Base-by-base conservation (phyloP, 2,329 filamentous ascomycete species). In the Trichoderma semiorbis region DNA sequence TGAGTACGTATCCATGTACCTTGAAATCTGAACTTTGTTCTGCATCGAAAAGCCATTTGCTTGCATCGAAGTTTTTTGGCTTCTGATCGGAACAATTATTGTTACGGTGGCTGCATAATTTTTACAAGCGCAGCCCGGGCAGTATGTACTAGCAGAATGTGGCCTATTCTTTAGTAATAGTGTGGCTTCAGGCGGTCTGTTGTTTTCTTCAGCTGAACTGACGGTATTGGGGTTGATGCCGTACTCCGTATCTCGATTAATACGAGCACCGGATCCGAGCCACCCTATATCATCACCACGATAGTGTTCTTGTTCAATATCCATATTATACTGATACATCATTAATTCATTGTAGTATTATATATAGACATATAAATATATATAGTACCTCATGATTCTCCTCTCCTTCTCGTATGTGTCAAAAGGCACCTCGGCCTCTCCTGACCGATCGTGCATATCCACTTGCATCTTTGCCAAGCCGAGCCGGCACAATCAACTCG, bases 401-500 rank as follows among this genome's bases (percentile, higher is more conserved):
- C 3, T 43, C 39, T 10, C 39, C 39, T 10, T 43, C 7, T 10
- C 39, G 3, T n/a, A n/a, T 8, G 16, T n/a, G n/a, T 12, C n/a
- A 50, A 50, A 50, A 21, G 43, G n/a, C 43, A 57, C 7, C 55
- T 64, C 62, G 28, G 34, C 34, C 50, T 18, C 28, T 21, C 3
- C 18, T 34, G 32, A 14, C 50, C 26, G 26, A n/a, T 32, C 36
- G n/a, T n/a, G 30, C 64, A 50, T 57, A 50, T 57, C 62, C 62
- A 65, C 62, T 62, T 11, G 21, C 60, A 24, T 62, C 60, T 7
- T 50, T 26, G 43, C 57, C 57, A 70, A 70, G 67, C 67, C 65
- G 55, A 43, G 34, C 50, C 50, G 64, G 55, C 55, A 14, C n/a
- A 69, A 30, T n/a, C 57, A 61, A 26, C 36, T 57, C 53, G 65